These are phyloP conservation scores for Avicennia marina DNA, from an alignment of 257 asterid genomes.

Conservation along the genomic window DNA sequence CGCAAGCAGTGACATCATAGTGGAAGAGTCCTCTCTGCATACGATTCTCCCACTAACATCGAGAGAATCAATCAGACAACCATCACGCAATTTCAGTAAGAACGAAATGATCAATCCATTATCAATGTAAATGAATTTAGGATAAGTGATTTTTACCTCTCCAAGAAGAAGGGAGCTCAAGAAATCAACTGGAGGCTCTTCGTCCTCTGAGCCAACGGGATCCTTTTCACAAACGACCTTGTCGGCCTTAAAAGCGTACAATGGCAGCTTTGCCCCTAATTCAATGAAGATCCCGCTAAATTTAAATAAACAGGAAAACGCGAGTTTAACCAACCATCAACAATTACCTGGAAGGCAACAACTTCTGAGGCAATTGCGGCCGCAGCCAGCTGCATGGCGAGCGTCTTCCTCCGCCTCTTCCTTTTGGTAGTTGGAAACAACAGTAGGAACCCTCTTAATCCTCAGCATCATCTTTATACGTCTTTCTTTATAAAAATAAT, in stretches of 20 bases:
- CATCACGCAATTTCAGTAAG: not conserved
- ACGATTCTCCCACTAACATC: slow-evolving; percentile 86
- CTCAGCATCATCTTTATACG: slow-evolving; percentile 42
- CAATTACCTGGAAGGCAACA: slow-evolving; percentile 62
- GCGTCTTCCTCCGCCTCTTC: slow-evolving; percentile 58
- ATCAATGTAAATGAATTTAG: not conserved
- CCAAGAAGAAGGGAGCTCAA: slow-evolving; percentile 70
- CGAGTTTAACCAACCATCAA: not conserved
- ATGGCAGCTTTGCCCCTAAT: slow-evolving; percentile 65
- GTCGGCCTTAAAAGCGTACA: slow-evolving; percentile 50
- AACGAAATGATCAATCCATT: not conserved
- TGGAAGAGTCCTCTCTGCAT: slow-evolving; percentile 86
- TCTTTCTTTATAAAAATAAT: not conserved
- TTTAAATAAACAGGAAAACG: not conserved
- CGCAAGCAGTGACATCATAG: slow-evolving; percentile 95
- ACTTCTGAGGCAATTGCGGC: slow-evolving; percentile 66
- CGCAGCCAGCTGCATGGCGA: slow-evolving; percentile 48
- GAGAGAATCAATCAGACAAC: slow-evolving; percentile 1
- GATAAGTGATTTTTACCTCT: slow-evolving; percentile 32
- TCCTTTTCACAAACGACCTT: slow-evolving; percentile 28
- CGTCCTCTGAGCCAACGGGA: slow-evolving; percentile 17
- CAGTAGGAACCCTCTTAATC: slow-evolving; percentile 76
- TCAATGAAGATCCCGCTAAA: slow-evolving; percentile 3
- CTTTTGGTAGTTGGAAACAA: slow-evolving; percentile 70
- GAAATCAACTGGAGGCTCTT: slow-evolving; percentile 52